phyloP scores from a whole-genome alignment of 2,329 filamentous ascomycete genomes.

The Cadophora gregata region DNA sequence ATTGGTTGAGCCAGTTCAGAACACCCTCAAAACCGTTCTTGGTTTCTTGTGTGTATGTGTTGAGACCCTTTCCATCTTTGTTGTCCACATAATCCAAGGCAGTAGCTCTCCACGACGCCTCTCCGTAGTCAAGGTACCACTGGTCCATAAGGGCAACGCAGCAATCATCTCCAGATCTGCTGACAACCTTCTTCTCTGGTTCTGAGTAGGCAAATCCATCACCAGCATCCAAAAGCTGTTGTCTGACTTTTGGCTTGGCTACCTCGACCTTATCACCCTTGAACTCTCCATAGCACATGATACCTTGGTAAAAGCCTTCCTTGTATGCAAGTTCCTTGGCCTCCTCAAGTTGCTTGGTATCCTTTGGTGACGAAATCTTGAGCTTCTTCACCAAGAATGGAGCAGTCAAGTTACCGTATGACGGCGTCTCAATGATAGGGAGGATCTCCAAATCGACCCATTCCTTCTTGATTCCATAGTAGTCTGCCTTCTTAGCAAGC shows the following conservation, averaged over 20 bases:
- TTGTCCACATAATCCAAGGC: constrained; percentile 76
- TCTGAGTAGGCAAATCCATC: constrained; percentile 93
- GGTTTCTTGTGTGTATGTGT: constrained; percentile 80
- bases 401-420: constrained; percentile 84
- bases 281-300: constrained; percentile 86
- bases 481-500: constrained; percentile 92
- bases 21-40: constrained; percentile 84
- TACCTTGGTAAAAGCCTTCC: constrained; percentile 96
- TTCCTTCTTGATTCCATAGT: constrained; percentile 94
- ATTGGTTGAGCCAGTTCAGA: constrained; percentile 91
- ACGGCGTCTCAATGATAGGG: constrained; percentile 88
- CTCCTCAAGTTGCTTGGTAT: constrained; percentile 86
- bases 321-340: constrained; percentile 98
- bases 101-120: constrained; percentile 81
- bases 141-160: constrained; percentile 93
- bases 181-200: constrained; percentile 87
- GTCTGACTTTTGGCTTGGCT: constrained; percentile 84
- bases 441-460: constrained; percentile 92
- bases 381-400: constrained; percentile 85
- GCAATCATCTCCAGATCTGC: constrained; percentile 89
- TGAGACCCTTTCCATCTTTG: constrained; percentile 69
- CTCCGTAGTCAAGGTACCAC: constrained; percentile 98
- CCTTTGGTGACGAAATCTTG: constrained; percentile 97
- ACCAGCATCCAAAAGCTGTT: constrained; percentile 75
- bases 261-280: constrained; percentile 85